Conservation (phyloP, 208 protist species). For the Trypanosoma melophagium region DNA sequence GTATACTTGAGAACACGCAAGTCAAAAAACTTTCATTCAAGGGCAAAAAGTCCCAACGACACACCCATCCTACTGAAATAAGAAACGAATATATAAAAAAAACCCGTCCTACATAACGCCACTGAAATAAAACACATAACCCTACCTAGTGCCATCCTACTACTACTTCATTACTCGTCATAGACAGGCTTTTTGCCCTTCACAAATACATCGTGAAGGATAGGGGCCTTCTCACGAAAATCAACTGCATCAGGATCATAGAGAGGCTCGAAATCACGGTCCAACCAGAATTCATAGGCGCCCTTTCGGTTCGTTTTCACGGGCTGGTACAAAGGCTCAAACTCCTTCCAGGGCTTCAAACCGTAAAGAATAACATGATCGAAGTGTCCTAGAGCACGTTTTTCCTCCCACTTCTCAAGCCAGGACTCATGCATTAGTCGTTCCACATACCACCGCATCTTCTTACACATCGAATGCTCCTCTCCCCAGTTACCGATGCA, state of each 20-base stretch:
- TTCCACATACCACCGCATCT: slow-evolving; percentile 90
- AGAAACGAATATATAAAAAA: background rate
- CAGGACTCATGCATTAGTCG: slow-evolving; percentile 87
- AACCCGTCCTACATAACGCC: background rate
- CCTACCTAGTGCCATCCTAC: background rate
- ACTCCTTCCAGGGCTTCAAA: slow-evolving; percentile 87
- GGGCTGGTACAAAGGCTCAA: slow-evolving; percentile 87
- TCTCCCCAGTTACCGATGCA: slow-evolving; percentile 92
- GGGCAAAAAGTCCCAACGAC: background rate
- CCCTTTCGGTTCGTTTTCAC: slow-evolving; percentile 89
- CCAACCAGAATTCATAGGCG: slow-evolving; percentile 89
- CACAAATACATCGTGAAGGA: slow-evolving; percentile 89
- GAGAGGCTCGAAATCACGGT: slow-evolving; percentile 83
- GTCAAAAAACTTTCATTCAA: no score
- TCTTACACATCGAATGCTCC: slow-evolving; percentile 91
- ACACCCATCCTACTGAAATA: slow-evolving; percentile 7
- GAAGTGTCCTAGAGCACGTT: slow-evolving; percentile 85
- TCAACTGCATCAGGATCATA: slow-evolving; percentile 74
- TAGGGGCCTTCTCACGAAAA: slow-evolving; percentile 84
- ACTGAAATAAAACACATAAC: slow-evolving; percentile 3
- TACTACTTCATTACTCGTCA: slow-evolving; percentile 16
- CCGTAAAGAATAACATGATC: slow-evolving; percentile 87
- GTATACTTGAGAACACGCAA: no score
- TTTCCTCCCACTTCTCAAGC: slow-evolving; percentile 90
- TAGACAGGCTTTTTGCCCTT: slow-evolving; percentile 86